Evolutionary conservation across 768 basidiomycete genomes (phyloP).

Genomic region (Mycena rosella): DNA sequence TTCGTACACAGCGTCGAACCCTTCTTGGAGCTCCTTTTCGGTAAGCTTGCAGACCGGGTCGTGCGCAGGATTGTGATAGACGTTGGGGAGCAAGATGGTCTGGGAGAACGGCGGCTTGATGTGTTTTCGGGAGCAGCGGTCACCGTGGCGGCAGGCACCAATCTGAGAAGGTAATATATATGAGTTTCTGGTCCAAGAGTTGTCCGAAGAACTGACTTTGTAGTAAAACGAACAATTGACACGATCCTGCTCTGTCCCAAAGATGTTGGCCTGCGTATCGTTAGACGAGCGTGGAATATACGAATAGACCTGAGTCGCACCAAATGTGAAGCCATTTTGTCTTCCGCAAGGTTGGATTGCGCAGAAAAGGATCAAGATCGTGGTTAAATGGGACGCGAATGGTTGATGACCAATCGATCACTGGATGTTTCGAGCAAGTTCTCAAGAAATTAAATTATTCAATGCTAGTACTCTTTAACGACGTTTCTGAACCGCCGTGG

Average conservation of each 20-base stretch:
- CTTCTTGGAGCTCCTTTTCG: conserved; percentile 90
- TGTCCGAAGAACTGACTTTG: conserved; percentile 60
- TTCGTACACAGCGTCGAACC: conserved; percentile 94
- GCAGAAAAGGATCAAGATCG: conserved; percentile 32
- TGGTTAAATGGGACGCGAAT: not conserved
- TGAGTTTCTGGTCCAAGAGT: conserved; percentile 29
- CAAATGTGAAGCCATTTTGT: conserved; percentile 80
- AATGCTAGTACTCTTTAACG: not conserved
- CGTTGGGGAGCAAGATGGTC: conserved; percentile 95
- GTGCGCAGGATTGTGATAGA: conserved; percentile 98
- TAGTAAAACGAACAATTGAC: conserved; percentile 99
- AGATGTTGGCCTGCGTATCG: conserved; percentile 85
- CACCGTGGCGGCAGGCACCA: conserved; percentile 98
- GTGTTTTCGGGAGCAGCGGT: conserved; percentile 98
- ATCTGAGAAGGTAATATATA: conserved; percentile 72
- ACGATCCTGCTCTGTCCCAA: conserved; percentile 93
- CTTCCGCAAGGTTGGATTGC: conserved; percentile 17
- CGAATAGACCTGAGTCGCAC: conserved; percentile 53
- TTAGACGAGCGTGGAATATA: conserved; percentile 8
- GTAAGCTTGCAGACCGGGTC: conserved; percentile 90
- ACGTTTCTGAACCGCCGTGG: conserved; percentile 38
- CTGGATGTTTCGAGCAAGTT: conserved; percentile 10
- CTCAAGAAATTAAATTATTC: not conserved
- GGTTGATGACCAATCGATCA: conserved; percentile 4
- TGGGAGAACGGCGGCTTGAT: conserved; percentile 98